Evolutionary conservation across 345 rosid genomes (phyloP).

Genomic region (Camelina sativa): DNA sequence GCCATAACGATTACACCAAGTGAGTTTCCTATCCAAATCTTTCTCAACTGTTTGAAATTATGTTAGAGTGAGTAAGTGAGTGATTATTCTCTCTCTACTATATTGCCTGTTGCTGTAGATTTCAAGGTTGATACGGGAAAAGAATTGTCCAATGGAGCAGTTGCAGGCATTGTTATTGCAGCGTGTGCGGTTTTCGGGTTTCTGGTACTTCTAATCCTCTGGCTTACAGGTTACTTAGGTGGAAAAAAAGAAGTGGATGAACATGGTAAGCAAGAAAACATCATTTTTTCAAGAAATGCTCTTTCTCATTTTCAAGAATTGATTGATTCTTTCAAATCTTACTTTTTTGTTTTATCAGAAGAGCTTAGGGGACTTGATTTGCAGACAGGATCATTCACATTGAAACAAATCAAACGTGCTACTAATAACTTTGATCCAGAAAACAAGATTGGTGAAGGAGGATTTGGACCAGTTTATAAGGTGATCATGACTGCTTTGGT

Average conservation of each 20-base stretch:
- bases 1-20: slow-evolving; percentile 81
- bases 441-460: slow-evolving; percentile 94
- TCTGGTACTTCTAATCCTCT: slow-evolving; percentile 51
- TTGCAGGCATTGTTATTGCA: slow-evolving; percentile 67
- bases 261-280: slow-evolving; percentile 49
- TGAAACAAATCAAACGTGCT: slow-evolving; percentile 76
- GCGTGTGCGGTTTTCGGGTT: slow-evolving; percentile 46
- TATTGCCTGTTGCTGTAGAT: slow-evolving; percentile 48
- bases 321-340: not conserved
- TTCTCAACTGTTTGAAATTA: not conserved
- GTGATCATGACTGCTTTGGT: slow-evolving; percentile 40
- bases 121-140: slow-evolving; percentile 61
- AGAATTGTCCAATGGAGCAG: slow-evolving; percentile 60
- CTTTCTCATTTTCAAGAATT: slow-evolving; percentile 11
- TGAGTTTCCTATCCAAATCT: slow-evolving; percentile 44
- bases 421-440: slow-evolving; percentile 72
- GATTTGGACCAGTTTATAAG: slow-evolving; percentile 92
- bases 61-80: not conserved
- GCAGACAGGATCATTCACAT: slow-evolving; percentile 74
- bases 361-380: slow-evolving; percentile 71
- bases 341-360: slow-evolving; percentile 20
- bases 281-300: slow-evolving; percentile 23
- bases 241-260: slow-evolving; percentile 54
- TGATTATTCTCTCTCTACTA: slow-evolving; percentile 21
- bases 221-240: slow-evolving; percentile 61